Percentiles rank a stretch among this genome's conserved stretches.
Conservation (phyloP, 2,329 filamentous ascomycete genomes). For the Apiospora phragmitis region DNA sequence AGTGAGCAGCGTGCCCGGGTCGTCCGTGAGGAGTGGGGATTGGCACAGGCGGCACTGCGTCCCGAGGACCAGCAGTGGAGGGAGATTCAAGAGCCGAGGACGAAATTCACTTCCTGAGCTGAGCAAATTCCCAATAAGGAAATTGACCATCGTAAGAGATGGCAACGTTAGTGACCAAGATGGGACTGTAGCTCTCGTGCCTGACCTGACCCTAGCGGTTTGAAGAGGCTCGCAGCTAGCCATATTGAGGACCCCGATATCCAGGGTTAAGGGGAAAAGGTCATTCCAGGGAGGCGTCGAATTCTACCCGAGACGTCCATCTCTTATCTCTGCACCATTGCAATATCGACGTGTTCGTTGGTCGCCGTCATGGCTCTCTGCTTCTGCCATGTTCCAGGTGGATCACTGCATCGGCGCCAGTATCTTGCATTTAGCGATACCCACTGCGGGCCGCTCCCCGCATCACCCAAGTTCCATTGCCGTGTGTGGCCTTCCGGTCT, state of each 20-base stretch:
- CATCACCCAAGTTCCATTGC: not conserved
- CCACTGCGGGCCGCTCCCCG: not conserved
- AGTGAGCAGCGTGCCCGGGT: not conserved
- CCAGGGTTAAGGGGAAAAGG: slow-evolving; percentile 12
- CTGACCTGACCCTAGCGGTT: slow-evolving; percentile 9
- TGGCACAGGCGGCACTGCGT: not conserved
- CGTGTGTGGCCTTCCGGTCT: too few species aligned
- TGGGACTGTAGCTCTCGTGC: not conserved
- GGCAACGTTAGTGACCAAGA: too few species aligned
- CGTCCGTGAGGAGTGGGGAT: not conserved
- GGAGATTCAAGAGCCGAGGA: not conserved
- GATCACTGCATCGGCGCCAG: not conserved
- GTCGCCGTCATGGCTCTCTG: not conserved
- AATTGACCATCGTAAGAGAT: too few species aligned
- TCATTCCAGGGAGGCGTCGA: not conserved
- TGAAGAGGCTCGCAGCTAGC: slow-evolving; percentile 16
- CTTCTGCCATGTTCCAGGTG: not conserved
- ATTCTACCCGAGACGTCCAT: not conserved
- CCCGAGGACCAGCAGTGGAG: not conserved
- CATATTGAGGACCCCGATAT: slow-evolving; percentile 14
- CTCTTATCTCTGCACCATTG: not conserved
- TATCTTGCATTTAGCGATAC: not conserved
- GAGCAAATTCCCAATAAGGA: not conserved
- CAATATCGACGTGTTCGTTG: not conserved
- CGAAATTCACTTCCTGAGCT: not conserved